A percentile compares a stretch with the other conserved stretches of the same genome.
These are phyloP conservation scores for Prunus padus DNA, from an alignment of 306 rosid genomes.

Conservation along the genomic window DNA sequence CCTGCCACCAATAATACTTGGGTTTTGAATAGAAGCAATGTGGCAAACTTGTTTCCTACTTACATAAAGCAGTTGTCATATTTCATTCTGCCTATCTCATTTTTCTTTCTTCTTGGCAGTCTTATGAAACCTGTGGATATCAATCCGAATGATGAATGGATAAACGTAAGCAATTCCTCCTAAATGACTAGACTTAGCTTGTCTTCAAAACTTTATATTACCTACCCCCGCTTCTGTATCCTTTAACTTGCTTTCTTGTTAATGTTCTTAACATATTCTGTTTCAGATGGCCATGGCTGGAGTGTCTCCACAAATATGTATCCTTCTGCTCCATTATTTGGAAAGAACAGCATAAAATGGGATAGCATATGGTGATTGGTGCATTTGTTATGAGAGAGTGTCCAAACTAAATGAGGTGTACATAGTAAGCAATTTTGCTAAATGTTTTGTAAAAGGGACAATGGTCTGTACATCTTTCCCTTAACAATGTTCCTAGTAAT, in stretches of 20 bases:
- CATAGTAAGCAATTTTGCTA: background rate
- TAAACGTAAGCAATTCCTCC: slow-evolving; percentile 62
- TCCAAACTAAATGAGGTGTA: slow-evolving; percentile 13
- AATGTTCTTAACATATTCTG: slow-evolving; percentile 32
- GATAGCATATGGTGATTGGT: background rate
- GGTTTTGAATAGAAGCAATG: slow-evolving; percentile 15
- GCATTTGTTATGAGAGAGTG: slow-evolving; percentile 4
- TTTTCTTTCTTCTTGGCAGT: slow-evolving; percentile 52
- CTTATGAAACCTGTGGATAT: slow-evolving; percentile 90
- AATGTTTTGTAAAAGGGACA: slow-evolving; percentile 13
- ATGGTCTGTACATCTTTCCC: slow-evolving; percentile 33
- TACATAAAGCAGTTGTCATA: slow-evolving; percentile 1
- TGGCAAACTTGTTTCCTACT: slow-evolving; percentile 14
- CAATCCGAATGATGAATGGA: slow-evolving; percentile 95
- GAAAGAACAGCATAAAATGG: slow-evolving; percentile 7
- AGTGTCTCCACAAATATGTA: slow-evolving; percentile 91
- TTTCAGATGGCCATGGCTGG: slow-evolving; percentile 96
- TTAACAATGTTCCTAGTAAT: slow-evolving; percentile 62
- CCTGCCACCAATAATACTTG: slow-evolving; percentile 12
- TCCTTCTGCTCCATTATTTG: slow-evolving; percentile 45
- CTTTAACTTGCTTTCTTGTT: slow-evolving; percentile 27
- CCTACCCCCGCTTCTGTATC: background rate
- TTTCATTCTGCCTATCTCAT: slow-evolving; percentile 15
- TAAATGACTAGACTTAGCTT: background rate
- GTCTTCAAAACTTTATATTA: background rate